Base-by-base conservation (phyloP, 2,329 filamentous ascomycete genomes). In the Microsporum audouinii region DNA sequence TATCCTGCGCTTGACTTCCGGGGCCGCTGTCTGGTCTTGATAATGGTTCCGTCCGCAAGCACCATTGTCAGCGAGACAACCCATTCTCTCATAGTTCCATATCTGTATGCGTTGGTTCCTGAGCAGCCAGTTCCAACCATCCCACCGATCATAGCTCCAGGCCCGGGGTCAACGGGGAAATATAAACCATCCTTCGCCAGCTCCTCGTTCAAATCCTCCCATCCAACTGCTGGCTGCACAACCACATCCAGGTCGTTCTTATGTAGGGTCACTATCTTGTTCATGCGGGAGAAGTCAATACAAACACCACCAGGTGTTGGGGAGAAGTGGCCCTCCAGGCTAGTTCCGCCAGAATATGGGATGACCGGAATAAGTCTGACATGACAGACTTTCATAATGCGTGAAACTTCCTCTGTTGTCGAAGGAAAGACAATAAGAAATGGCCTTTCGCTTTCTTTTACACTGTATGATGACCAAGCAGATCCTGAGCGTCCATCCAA, bases 81-180 rank as follows among this genome's bases (percentile, higher is more conserved):
- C 91, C 91, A 96, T 71, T 96, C 91, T 64, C 89, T 86, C 90
- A 96, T 96, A 1, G 91, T 96, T 64, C 91, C 91, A 72, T 95
- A 96, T 62, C 91, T 82, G 77, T 95, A 95, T 14, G 91, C 87
- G 72, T 96, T 96, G 12, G 91, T 96, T 62, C 91, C 91, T 3
- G 77, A 79, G 64, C 78, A 80, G 53, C 77, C 77, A 7, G 78
- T 80, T 7, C 77, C 77, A 8, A 80, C 75, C 78, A 80, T 80
- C 60, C 91, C 91, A 61, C 91, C 91, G 68, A 96, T 96, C 86
- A 89, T 89, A 63, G 91, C 91, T 17, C 91, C 90, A 59, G 91
- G 91, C 59, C 91, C 91, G 17, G 91, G 91, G 72, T 96, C 91
- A 0, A 90, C 91, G 27, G 91, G 91, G 76, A 96, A 96, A 79